Percentiles rank a stretch among this genome's conserved stretches.
These are phyloP conservation scores for Ceratobasidium sp. DNA, from an alignment of 1,284 basidiomycete species.

Conservation along the genomic window DNA sequence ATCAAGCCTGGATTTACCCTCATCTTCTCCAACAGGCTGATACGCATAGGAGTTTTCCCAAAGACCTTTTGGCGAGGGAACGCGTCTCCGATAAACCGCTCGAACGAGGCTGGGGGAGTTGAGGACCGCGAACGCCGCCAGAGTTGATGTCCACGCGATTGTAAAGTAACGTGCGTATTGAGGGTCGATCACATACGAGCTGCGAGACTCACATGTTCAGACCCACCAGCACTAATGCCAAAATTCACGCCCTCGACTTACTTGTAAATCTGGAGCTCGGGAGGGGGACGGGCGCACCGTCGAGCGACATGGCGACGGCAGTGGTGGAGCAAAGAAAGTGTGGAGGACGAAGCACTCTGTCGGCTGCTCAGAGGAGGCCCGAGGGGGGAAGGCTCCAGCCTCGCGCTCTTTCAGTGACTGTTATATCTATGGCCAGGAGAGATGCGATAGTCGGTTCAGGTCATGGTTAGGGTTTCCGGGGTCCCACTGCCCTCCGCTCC, in stretches of 20 bases:
- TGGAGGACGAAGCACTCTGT: neutral
- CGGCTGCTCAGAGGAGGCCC: neutral
- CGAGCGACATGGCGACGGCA: conserved; percentile 51
- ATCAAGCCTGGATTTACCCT: conserved; percentile 39
- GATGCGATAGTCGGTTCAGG: neutral
- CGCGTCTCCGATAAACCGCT: conserved; percentile 55
- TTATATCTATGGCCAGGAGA: conserved; percentile 27
- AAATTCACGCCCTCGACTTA: conserved; percentile 50
- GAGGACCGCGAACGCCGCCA: conserved; percentile 62
- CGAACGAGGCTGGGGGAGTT: conserved; percentile 62
- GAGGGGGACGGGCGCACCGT: conserved; percentile 65
- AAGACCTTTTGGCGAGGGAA: conserved; percentile 55
- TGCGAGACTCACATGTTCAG: conserved; percentile 47
- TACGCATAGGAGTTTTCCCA: conserved; percentile 56
- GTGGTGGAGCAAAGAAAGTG: neutral
- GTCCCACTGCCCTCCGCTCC: neutral
- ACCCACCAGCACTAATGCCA: neutral
- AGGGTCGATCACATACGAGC: conserved; percentile 80
- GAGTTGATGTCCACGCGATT: conserved; percentile 70
- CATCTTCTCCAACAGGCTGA: conserved; percentile 45
- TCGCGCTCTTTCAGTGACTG: conserved; percentile 3
- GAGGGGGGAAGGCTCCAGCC: conserved; percentile 9
- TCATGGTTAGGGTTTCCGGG: conserved; percentile 11
- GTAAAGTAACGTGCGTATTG: conserved; percentile 80
- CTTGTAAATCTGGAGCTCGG: conserved; percentile 70